phyloP scores from a whole-genome alignment of 139 green algal species.

The Penium margaritaceum region DNA sequence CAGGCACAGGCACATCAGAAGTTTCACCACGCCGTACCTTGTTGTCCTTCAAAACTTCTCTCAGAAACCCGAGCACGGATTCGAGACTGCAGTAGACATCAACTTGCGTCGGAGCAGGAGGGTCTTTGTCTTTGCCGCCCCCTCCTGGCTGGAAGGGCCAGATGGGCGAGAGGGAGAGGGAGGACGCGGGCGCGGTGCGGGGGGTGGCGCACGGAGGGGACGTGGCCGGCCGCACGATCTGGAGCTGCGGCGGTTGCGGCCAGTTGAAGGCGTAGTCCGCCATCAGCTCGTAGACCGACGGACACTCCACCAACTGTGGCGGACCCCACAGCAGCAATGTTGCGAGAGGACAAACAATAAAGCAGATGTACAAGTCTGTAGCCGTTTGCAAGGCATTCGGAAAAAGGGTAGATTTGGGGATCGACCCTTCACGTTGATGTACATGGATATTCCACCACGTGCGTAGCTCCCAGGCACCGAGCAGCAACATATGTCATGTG shows the following conservation, averaged over 20 bases:
- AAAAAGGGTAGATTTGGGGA: neutral
- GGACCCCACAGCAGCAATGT: neutral
- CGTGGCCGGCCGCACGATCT: neutral
- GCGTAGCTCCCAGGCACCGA: no score
- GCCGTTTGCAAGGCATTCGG: no score
- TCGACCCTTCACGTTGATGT: neutral
- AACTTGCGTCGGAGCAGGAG: constrained; percentile 1
- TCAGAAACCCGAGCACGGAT: no score
- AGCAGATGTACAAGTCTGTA: no score
- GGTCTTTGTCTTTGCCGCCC: constrained; percentile 2
- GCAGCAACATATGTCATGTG: no score
- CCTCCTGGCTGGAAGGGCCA: neutral
- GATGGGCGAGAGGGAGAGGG: neutral
- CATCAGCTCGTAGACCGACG: constrained; percentile 30
- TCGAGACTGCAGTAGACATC: no score
- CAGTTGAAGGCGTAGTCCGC: constrained; percentile 18
- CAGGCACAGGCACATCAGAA: no score
- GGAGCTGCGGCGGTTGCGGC: constrained; percentile 10
- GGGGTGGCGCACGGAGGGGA: no score
- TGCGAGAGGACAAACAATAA: neutral
- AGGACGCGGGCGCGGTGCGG: neutral
- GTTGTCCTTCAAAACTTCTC: no score
- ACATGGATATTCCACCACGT: no score
- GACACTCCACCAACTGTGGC: constrained; percentile 32
- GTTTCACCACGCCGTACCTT: no score